Percentiles rank a stretch among this genome's conserved stretches.
Conservation (phyloP, 2,329 filamentous ascomycete genomes). For the Exophiala spinifera region DNA sequence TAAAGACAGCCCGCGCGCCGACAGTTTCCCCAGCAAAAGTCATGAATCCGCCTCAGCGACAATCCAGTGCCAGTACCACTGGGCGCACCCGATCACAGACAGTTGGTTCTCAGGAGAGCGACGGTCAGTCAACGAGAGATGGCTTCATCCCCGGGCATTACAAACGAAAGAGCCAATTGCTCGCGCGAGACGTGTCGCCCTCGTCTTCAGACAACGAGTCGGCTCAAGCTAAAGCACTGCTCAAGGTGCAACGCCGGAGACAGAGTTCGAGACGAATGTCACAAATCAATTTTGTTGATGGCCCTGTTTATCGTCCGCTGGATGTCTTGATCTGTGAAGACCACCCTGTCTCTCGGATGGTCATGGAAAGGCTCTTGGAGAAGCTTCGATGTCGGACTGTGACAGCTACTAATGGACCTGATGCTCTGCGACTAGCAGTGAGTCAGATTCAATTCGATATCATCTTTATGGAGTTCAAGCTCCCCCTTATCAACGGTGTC, state of each 20-base stretch:
- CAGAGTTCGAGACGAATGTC: slow-evolving; percentile 94
- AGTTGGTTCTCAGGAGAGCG: slow-evolving; percentile 89
- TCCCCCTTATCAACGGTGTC: slow-evolving; percentile 90
- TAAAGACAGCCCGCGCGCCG: slow-evolving; percentile 43
- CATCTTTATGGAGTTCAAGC: slow-evolving; percentile 95
- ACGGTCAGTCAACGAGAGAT: slow-evolving; percentile 65
- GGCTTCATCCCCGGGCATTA: slow-evolving; percentile 67
- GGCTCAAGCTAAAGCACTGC: slow-evolving; percentile 80
- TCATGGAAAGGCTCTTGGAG: slow-evolving; percentile 98
- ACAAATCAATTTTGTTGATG: slow-evolving; percentile 80
- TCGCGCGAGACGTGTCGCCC: slow-evolving; percentile 77
- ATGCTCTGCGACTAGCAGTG: slow-evolving; percentile 89
- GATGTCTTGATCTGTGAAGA: slow-evolving; percentile 97
- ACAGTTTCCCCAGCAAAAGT: slow-evolving; percentile 59
- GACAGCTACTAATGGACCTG: slow-evolving; percentile 81
- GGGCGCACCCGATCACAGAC: slow-evolving; percentile 82
- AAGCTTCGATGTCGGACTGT: slow-evolving; percentile 94
- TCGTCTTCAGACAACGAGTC: slow-evolving; percentile 98
- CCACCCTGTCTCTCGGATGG: slow-evolving; percentile 90
- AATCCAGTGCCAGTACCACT: slow-evolving; percentile 60
- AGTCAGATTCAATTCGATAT: slow-evolving; percentile 98
- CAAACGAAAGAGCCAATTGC: slow-evolving; percentile 88
- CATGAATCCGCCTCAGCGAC: slow-evolving; percentile 55
- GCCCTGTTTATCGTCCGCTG: slow-evolving; percentile 81
- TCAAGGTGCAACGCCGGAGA: slow-evolving; percentile 89